A percentile compares a stretch with the other conserved stretches of the same genome.
Conservation (phyloP, 2,329 filamentous ascomycete genomes). For the Clonostachys byssicola region DNA sequence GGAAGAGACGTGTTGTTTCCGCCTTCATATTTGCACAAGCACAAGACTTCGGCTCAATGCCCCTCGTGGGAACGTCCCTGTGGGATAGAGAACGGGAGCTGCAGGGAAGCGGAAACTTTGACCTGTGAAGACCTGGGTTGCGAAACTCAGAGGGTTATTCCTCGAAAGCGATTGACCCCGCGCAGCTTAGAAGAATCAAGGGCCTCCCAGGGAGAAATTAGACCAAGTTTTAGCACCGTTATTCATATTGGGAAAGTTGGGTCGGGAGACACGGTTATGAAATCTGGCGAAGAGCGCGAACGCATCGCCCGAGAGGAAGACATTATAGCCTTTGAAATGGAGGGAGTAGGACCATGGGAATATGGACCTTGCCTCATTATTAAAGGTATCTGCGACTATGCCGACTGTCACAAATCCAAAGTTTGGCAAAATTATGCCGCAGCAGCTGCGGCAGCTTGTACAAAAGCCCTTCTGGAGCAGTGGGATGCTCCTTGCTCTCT, state of each 20-base stretch:
- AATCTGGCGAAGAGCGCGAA: slow-evolving; percentile 26
- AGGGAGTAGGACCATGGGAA: slow-evolving; percentile 22
- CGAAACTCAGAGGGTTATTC: slow-evolving; percentile 7
- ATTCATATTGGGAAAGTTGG: slow-evolving; percentile 19
- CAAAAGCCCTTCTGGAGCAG: neutral
- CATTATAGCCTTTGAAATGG: slow-evolving; percentile 24
- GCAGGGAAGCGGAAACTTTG: too few species aligned
- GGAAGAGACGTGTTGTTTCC: too few species aligned
- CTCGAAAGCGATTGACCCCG: neutral
- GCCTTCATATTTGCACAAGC: too few species aligned
- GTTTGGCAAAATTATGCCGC: slow-evolving; percentile 33
- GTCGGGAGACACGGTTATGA: slow-evolving; percentile 30
- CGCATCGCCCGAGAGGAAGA: slow-evolving; percentile 11
- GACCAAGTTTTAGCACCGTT: slow-evolving; percentile 23
- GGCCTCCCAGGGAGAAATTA: slow-evolving; percentile 4
- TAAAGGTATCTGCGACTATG: slow-evolving; percentile 29
- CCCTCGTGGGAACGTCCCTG: too few species aligned
- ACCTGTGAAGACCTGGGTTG: slow-evolving; percentile 19
- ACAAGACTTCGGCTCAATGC: too few species aligned
- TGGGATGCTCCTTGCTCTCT: too few species aligned
- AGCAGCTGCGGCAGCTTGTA: slow-evolving; percentile 20
- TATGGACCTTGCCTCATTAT: slow-evolving; percentile 27
- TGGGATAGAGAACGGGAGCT: too few species aligned
- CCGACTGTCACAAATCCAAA: slow-evolving; percentile 12
- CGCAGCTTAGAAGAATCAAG: too few species aligned